These are phyloP conservation scores for Gastrolobium villosum DNA, from an alignment of 306 rosid species.

Conservation along the genomic window DNA sequence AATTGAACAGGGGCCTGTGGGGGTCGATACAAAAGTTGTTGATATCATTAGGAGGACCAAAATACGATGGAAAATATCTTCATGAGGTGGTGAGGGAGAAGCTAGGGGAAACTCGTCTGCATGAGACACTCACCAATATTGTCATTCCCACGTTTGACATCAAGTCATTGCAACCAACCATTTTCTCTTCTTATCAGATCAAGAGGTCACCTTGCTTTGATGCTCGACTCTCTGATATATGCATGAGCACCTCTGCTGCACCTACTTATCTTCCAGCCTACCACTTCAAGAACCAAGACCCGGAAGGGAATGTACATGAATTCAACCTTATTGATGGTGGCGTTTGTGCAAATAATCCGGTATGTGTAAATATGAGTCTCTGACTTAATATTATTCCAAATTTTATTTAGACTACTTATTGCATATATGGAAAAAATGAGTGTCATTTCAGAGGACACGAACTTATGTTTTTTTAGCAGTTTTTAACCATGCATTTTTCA, in stretches of 20 bases:
- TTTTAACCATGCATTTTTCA: too few relatives aligned
- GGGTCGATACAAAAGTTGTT: conserved; percentile 23
- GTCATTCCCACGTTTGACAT: conserved; percentile 69
- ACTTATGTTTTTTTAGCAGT: background rate
- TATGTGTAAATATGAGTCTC: conserved; percentile 3
- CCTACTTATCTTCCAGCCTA: conserved; percentile 65
- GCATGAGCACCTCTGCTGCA: conserved; percentile 67
- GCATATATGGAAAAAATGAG: too few relatives aligned
- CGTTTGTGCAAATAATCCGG: conserved; percentile 75
- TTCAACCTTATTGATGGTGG: conserved; percentile 78
- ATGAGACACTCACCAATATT: conserved; percentile 71
- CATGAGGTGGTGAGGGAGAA: conserved; percentile 59
- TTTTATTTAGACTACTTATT: background rate
- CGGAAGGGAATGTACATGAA: conserved; percentile 41
- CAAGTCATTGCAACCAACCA: conserved; percentile 55
- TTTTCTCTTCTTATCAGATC: conserved; percentile 59
- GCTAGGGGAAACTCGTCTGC: conserved; percentile 60
- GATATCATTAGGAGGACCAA: conserved; percentile 64
- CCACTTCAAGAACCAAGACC: conserved; percentile 52
- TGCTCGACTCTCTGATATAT: conserved; percentile 64
- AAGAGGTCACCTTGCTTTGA: conserved; percentile 48
- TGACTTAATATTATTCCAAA: background rate
- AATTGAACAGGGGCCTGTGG: conserved; percentile 4
- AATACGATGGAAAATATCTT: conserved; percentile 77
- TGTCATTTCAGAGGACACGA: too few relatives aligned